Conservation (phyloP, 345 rosid genomes). For the Cardamine resedifolia region DNA sequence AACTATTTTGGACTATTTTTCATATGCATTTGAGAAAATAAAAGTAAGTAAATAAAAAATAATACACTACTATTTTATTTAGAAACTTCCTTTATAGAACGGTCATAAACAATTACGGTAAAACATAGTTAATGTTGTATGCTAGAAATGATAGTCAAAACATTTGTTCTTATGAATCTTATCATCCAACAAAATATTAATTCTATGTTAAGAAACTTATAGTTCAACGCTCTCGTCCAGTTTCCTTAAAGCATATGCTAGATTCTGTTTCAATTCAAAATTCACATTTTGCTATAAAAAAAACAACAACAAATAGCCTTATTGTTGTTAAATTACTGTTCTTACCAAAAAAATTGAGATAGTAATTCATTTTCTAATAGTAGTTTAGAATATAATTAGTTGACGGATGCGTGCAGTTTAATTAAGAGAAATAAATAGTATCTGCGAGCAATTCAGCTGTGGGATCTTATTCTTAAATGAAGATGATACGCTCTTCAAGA, state of each 20-base stretch:
- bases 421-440: conserved; percentile 2
- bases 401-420: neutral
- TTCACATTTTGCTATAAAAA: neutral
- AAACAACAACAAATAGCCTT: too few species aligned
- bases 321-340: neutral
- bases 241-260: neutral
- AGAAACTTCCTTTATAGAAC: neutral
- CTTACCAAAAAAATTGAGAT: neutral
- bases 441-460: neutral
- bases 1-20: too few species aligned
- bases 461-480: conserved; percentile 16
- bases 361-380: neutral
- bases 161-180: neutral
- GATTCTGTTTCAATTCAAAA: too few species aligned
- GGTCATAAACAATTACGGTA: neutral
- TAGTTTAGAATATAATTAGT: neutral
- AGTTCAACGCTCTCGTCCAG: neutral
- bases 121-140: neutral
- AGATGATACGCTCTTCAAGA: conserved; percentile 14
- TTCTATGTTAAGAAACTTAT: neutral
- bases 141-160: too few species aligned
- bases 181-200: neutral
- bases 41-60: too few species aligned
- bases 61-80: too few species aligned
- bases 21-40: neutral